phyloP scores from a whole-genome alignment of 106 monocot genomes.

The Dendrobium chrysotoxum region DNA sequence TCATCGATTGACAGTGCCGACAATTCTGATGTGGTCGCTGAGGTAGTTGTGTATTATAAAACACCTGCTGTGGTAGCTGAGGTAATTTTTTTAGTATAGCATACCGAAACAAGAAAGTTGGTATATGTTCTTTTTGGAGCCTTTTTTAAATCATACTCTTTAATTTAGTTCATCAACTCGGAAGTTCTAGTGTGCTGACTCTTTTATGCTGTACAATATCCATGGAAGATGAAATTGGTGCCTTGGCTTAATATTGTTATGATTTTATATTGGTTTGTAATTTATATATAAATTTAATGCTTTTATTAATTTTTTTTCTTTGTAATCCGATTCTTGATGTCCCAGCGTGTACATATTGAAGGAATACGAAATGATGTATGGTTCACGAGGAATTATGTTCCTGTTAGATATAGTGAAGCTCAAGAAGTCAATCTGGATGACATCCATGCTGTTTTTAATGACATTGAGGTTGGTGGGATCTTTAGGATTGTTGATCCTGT shows the following conservation, averaged over 20 bases:
- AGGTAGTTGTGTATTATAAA: too few species aligned
- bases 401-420: conserved; percentile 45
- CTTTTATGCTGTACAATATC: neutral
- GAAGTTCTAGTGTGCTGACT: neutral
- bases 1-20: too few species aligned
- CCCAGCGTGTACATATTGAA: conserved; percentile 65
- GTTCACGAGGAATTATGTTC: conserved; percentile 64
- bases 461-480: conserved; percentile 60
- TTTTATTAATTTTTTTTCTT: neutral
- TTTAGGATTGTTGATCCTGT: neutral
- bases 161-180: neutral
- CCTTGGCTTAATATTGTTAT: neutral
- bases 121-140: neutral
- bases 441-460: conserved; percentile 79
- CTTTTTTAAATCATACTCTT: neutral
- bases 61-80: too few species aligned
- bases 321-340: conserved; percentile 1
- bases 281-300: neutral
- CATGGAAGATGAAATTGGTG: neutral
- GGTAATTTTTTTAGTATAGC: neutral
- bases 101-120: neutral
- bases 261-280: neutral
- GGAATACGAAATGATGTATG: conserved; percentile 70
- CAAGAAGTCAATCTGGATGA: conserved; percentile 78
- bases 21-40: too few species aligned